These are phyloP conservation scores for Clarkia xantiana DNA, from an alignment of 345 rosid species.

Conservation along the genomic window DNA sequence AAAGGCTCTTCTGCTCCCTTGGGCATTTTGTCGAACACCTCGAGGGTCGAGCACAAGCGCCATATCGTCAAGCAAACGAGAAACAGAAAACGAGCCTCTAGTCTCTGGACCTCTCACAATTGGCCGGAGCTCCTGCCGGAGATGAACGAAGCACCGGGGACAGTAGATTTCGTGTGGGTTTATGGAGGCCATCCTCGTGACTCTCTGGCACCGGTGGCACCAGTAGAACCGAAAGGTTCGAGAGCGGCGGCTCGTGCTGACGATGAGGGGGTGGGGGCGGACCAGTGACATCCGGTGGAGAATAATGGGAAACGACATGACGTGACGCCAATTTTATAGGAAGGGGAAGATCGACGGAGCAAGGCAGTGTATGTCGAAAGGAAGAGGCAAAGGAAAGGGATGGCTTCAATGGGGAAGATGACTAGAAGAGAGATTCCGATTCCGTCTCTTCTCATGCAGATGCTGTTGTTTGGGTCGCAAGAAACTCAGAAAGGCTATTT, in stretches of 20 bases:
- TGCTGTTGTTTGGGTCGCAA: no score
- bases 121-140: conserved; percentile 33
- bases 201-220: conserved; percentile 48
- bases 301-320: neutral
- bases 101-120: conserved; percentile 6
- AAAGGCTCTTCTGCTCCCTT: conserved; percentile 6
- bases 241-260: conserved; percentile 43
- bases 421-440: no score
- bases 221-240: conserved; percentile 55
- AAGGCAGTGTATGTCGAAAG: no score
- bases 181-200: conserved; percentile 27
- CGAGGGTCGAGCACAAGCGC: conserved; percentile 13
- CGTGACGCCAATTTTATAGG: neutral
- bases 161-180: conserved; percentile 27
- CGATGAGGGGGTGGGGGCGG: conserved; percentile 31
- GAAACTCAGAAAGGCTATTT: no score
- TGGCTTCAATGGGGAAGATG: no score
- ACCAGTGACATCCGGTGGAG: conserved; percentile 14
- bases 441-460: no score
- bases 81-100: neutral
- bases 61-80: conserved; percentile 13
- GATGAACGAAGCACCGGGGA: conserved; percentile 32
- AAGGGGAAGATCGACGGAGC: neutral
- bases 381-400: no score
- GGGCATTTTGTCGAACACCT: neutral